Evolutionary conservation across 2,329 filamentous ascomycete genomes (phyloP), one percentile per base, ranked within the genome.

Genomic region (Fusarium secorum): DNA sequence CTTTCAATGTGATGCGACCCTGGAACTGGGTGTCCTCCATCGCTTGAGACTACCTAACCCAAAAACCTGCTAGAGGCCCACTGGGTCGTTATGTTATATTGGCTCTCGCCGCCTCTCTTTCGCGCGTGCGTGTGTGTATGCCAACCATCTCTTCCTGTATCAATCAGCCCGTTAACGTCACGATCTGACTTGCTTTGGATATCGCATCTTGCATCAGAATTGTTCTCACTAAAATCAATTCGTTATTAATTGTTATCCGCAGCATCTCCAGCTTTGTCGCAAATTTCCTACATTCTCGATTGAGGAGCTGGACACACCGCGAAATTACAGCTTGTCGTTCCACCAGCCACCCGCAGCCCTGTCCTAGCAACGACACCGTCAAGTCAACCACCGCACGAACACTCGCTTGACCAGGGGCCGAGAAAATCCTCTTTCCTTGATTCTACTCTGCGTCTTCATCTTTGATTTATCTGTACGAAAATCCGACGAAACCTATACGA

Each of bases 361-460:
- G 65, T 67, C 70, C 70, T 54, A 72, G 70, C 66, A 72, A 72
- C 70, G 63, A 68, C 68, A 64, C 69, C 45, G 53, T 64, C 65
- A 64, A 71, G 60, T 66, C 69, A 71, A 71, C 63, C 62, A 67
- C 60, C 59, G 60, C 68, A 65, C 66, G 52, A 70, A 70, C 56
- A 44, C 44, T 59, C 39, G 54, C 60, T 36, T 45, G 58, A 64
- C 66, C 60, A 64, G 66, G 66, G 64, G 58, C 44, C 45, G 48
- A 48, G 42, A 61, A 73, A 73, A 71, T 51, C 61, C 55, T 71
- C 70, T 66, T 66, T 66, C 39, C 64, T 46, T 65, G 63, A 65
- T 71, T 63, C 54, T 52, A 45, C 56, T 63, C 39, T 52, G 20
- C 69, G 72, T 58, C 65, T 42, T 70, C 69, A 53, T 51, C 42